Evolutionary conservation across 2,329 filamentous ascomycete species (phyloP), one percentile per base, ranked within the genome.

Genomic region (Fonsecaea monophora): DNA sequence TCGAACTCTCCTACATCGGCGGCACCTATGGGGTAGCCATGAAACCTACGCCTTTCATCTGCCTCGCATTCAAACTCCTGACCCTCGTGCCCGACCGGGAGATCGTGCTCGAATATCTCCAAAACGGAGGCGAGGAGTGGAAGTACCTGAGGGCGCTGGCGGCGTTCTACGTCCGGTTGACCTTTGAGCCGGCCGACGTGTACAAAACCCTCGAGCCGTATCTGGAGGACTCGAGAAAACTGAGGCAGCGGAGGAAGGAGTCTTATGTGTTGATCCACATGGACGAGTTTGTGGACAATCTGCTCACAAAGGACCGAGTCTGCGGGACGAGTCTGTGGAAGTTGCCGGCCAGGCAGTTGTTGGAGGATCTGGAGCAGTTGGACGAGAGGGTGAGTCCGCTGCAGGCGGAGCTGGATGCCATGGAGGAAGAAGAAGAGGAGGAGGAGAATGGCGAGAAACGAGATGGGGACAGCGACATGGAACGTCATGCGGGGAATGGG

Each of bases 291-390:
- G 88, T 98, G 63, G 95, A 99, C 77, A 93, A 97, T 68, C 80
- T 99, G 71, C 82, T 99, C 69, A 90, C 87, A 0, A 96, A 96
- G 79, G 92, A 96, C 65, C 86, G 95, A 60, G 90, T 97, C 0
- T 98, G 94, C 76, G 94, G 89, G 42, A 98, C 95, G 2, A 96
- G 90, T 75, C 77, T 99, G 73, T 96, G 92, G 89, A 96, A 97
- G 81, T 86, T 99, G 84, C 92, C 94, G 3, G 88, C 88, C 67
- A 84, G 95, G 73, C 88, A 91, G 71, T 85, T 92, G 60, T 77
- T 99, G 70, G 95, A 99, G 81, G 95, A 99, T 77, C 76, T 96
- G 77, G 95, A 96, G 71, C 79, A 94, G 74, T 75, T 99, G 74
- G 94, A 97, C 75, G 91, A 93, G 58, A 86, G 94, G 71, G 86